Percentiles rank a stretch among this genome's conserved stretches.
These are phyloP conservation scores for Carallia brachiata DNA, from an alignment of 345 rosid species.

Conservation along the genomic window DNA sequence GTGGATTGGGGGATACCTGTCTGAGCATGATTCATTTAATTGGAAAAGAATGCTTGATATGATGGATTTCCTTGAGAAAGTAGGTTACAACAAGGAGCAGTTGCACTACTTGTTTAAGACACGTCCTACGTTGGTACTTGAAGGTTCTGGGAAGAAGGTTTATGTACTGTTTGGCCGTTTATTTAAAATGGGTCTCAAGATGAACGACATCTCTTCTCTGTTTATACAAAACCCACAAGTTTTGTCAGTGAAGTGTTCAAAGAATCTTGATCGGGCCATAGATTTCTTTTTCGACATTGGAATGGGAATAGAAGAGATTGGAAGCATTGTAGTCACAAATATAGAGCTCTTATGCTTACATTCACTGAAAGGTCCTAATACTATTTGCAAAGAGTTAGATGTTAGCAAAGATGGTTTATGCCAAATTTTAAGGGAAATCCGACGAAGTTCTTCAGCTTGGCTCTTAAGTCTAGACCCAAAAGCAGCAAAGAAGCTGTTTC, in stretches of 20 bases:
- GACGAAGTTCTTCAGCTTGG: conserved; percentile 49
- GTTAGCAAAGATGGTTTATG: conserved; percentile 41
- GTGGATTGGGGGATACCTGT: conserved; percentile 44
- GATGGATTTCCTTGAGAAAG: conserved; percentile 56
- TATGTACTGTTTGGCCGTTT: conserved; percentile 57
- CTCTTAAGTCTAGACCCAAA: conserved; percentile 38
- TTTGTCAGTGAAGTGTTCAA: conserved; percentile 42
- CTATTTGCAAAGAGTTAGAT: conserved; percentile 44
- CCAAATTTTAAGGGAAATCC: conserved; percentile 56
- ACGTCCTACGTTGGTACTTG: conserved; percentile 54
- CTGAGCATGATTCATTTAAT: conserved; percentile 37
- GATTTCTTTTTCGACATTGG: conserved; percentile 51
- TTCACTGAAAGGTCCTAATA: conserved; percentile 54
- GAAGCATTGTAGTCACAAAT: conserved; percentile 34
- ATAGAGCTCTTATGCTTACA: conserved; percentile 44
- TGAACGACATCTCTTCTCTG: conserved; percentile 42
- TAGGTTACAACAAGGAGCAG: conserved; percentile 54
- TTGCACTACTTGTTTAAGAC: conserved; percentile 39
- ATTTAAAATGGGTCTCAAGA: conserved; percentile 54
- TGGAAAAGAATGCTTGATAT: conserved; percentile 65
- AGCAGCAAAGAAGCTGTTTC: conserved; percentile 21
- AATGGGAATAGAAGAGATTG: conserved; percentile 51
- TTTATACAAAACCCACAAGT: conserved; percentile 53
- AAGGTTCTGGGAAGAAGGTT: conserved; percentile 63
- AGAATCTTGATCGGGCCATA: conserved; percentile 45